A percentile compares a stretch with the other conserved stretches of the same genome.
These are phyloP conservation scores for Adansonia madagascariensis DNA, from an alignment of 441 rosid species.

Conservation along the genomic window DNA sequence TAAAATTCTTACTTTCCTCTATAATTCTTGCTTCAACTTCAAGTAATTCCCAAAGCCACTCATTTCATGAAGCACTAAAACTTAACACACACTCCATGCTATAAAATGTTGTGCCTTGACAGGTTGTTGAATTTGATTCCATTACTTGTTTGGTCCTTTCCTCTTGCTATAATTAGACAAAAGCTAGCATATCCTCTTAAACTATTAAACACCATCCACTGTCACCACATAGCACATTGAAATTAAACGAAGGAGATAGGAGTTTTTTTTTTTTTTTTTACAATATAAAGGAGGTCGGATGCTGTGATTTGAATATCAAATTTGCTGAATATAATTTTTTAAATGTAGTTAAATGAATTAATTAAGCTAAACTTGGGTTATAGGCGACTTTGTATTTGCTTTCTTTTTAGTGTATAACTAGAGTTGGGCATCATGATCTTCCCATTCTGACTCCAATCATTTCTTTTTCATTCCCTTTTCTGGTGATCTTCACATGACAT, in stretches of 20 bases:
- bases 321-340: too few relatives aligned
- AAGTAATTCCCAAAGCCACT: constrained; percentile 1
- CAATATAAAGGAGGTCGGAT: too few relatives aligned
- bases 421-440: not conserved
- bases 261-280: too few relatives aligned
- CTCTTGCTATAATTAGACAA: not conserved
- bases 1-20: not conserved
- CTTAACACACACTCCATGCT: not conserved
- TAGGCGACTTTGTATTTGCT: not conserved
- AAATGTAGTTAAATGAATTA: too few relatives aligned
- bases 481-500: not conserved
- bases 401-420: not conserved
- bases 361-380: too few relatives aligned
- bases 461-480: not conserved
- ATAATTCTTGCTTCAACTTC: not conserved
- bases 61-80: not conserved
- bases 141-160: not conserved
- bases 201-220: not conserved
- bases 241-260: not conserved
- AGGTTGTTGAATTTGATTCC: not conserved
- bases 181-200: not conserved
- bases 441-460: not conserved
- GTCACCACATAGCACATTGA: not conserved
- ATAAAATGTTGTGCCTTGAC: not conserved
- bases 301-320: too few relatives aligned